Base-by-base conservation (phyloP, 768 basidiomycete species). In the Pisolithus orientalis region DNA sequence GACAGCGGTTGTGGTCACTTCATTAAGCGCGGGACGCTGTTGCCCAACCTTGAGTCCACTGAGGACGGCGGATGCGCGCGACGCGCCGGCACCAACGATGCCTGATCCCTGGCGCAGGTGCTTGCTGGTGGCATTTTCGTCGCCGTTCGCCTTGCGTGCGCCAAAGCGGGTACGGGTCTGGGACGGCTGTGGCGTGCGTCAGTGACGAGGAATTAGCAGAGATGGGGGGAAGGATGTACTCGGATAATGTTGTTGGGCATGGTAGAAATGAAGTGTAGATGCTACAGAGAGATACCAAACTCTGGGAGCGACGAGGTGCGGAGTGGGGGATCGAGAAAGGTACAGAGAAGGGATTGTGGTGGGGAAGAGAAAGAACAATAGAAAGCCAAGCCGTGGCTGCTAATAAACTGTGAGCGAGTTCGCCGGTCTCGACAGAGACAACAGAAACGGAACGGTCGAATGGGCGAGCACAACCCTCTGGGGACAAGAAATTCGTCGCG, bases 1-100 rank as follows among this genome's bases (percentile, higher is more conserved):
- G 48, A 89, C 80, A 51, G 85, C 83, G 55, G 80, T 80, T 47
- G 80, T 84, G 43, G 87, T 87, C 57, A 94, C 90, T 70, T 93
- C 91, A 53, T 83, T 81, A 47, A 94, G 77, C 39, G 84, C 90
- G 31, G 85, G 77, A 58, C 92, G 80, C 65, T 83, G 81, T 21
- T 75, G 70, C 40, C 72, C 76, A 32, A 72, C 73, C 75, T 90
- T 92, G 57, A 68, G 62, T 8, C 66, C 66, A 25, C 51, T 64
- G 16, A 69, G 48, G 58, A 75, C 68, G 31, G 74, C 67, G 44
- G 76, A 60, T 57, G 79, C 71, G 49, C 84, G 81, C 52, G 78
- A 72, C 42, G 80, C 70, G 40, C 76, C 79, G 47, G 72, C 61
- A 48, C 67, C 59, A 34, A 74, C 63, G 58, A 69, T 70, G 57